These are phyloP conservation scores for Amanita thiersii DNA, from an alignment of 768 basidiomycete species.

Conservation along the genomic window DNA sequence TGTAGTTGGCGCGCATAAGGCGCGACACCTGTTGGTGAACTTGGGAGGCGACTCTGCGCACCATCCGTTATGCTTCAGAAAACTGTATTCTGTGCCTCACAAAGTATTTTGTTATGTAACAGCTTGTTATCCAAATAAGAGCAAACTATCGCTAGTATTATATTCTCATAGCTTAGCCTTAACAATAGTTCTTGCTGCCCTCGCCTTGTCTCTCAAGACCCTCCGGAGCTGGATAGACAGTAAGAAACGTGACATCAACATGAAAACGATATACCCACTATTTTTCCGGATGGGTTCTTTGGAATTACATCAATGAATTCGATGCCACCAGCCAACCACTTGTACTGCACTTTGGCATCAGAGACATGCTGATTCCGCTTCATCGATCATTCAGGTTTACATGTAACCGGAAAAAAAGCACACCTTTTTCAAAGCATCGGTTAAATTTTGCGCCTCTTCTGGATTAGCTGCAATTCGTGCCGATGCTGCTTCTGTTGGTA, in stretches of 20 bases:
- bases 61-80: slow-evolving; percentile 41
- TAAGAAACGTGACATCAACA: background rate
- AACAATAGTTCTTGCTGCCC: slow-evolving; percentile 10
- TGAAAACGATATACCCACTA: slow-evolving; percentile 26
- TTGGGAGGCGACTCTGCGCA: slow-evolving; percentile 74
- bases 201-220: slow-evolving; percentile 44
- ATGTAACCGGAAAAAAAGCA: background rate
- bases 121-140: slow-evolving; percentile 12
- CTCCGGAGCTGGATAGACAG: slow-evolving; percentile 32
- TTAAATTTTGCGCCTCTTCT: slow-evolving; percentile 28
- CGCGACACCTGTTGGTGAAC: slow-evolving; percentile 86
- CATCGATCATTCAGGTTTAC: background rate
- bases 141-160: slow-evolving; percentile 10
- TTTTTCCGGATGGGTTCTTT: slow-evolving; percentile 67
- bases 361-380: slow-evolving; percentile 38
- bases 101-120: too few species aligned
- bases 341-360: slow-evolving; percentile 51
- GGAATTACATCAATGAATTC: slow-evolving; percentile 56
- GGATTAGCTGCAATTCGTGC: slow-evolving; percentile 26
- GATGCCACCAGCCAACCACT: slow-evolving; percentile 52
- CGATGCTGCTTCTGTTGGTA: slow-evolving; percentile 33
- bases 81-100: background rate
- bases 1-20: slow-evolving; percentile 57
- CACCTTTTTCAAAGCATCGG: slow-evolving; percentile 50
- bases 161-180: slow-evolving; percentile 12